Evolutionary conservation across 1,284 basidiomycete species (phyloP), one percentile per base, ranked within the genome.

Genomic region (Agaricales sp.): DNA sequence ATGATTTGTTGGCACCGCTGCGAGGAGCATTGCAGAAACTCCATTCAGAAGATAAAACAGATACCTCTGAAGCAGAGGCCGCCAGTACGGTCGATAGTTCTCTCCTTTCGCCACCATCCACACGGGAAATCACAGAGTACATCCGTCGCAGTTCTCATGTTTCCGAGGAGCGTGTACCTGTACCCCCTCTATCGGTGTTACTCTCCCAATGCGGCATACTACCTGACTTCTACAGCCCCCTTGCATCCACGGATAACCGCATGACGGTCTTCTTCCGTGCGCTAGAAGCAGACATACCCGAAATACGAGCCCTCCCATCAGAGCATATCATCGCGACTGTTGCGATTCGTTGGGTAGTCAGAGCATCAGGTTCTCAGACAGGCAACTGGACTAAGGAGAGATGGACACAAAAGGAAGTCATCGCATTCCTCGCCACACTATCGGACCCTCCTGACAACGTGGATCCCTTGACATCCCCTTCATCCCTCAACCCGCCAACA

Each of bases 131-230:
- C 8, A 73, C 65, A 1, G 89, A 92, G 58, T 86, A 87, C 54
- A 59, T 85, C 37, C 79, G 90, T 14, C 77, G 82, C 22, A 87
- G 88, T 2, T 76, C 77, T 1, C 73, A 83, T 26, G 69, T 87
- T 50, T 76, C 75, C 2, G 60, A 75, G 18, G 80, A 84, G 52
- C 66, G 69, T n/a, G 67, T 87, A 4, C 50, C 53, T 0, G 77
- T 87, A 3, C 67, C 67, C 13, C 59, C 73, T 3, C 57, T 87
- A 4, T 51, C 62, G 18, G 65, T 70, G 6, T 61, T 85, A 11
- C 61, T 83, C 16, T 8, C n/a, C 30, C 8, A 35, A 35, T 11
- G n/a, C n/a, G 30, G 30, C 30, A 35, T 35, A 8, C 11, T 11
- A 8, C 11, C n/a, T 8, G 30, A 35, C 11, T 56, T 60, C 3